Evolutionary conservation across 108 stramenopile genomes (phyloP).

Genomic region (Tribonema minus): DNA sequence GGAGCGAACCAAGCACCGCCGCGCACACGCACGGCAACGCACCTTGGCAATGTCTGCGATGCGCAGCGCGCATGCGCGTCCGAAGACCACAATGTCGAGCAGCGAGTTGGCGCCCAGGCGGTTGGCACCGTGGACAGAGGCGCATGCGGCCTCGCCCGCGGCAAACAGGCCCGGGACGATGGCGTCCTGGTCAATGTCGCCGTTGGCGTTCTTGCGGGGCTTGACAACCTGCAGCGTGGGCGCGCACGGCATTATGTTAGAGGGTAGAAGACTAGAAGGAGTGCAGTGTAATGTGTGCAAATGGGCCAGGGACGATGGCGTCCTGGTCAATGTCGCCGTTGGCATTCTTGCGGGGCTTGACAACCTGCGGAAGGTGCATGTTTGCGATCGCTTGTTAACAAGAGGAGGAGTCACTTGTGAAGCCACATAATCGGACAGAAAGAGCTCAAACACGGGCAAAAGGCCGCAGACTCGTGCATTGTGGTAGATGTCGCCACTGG

Average conservation of each 20-base stretch:
- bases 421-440: too few relatives aligned
- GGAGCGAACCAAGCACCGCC: too few relatives aligned
- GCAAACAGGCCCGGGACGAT: conserved; percentile 94
- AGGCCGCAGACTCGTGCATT: too few relatives aligned
- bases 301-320: conserved; percentile 84
- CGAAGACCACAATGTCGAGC: conserved; percentile 99
- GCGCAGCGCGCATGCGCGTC: conserved; percentile 89
- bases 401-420: too few relatives aligned
- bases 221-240: conserved; percentile 62
- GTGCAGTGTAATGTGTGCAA: too few relatives aligned
- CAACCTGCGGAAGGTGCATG: too few relatives aligned
- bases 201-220: conserved; percentile 70
- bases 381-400: too few relatives aligned
- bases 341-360: conserved; percentile 73
- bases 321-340: conserved; percentile 55
- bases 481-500: too few relatives aligned
- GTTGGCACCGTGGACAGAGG: conserved; percentile 99
- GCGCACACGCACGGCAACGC: too few relatives aligned
- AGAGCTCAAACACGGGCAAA: too few relatives aligned
- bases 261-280: too few relatives aligned
- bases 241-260: too few relatives aligned
- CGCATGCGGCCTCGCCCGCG: conserved; percentile 95
- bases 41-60: conserved; percentile 90
- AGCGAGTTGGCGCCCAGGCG: conserved; percentile 96
- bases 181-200: conserved; percentile 48